Base-by-base conservation (phyloP, 2,329 filamentous ascomycete species). In the Aspergillus carbonarius region DNA sequence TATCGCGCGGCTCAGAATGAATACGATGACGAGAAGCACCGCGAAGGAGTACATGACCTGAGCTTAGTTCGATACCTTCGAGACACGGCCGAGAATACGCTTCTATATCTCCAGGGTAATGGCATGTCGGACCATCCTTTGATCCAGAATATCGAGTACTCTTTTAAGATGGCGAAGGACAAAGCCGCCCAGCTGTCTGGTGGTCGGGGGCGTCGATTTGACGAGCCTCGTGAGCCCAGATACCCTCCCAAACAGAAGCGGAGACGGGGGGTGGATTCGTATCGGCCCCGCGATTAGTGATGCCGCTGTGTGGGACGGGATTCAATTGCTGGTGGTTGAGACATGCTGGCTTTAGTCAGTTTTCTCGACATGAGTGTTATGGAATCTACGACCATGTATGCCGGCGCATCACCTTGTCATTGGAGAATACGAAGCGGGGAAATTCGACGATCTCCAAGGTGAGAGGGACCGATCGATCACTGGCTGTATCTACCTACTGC, bases 71-170 rank as follows among this genome's bases (percentile, higher is more conserved):
- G 73, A 50, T 79, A 78, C 51, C 72, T 80, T 25, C 74, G 77
- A 3, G 77, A 79, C 62, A 78, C 75, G 1, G 75, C 76, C 5
- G 77, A 79, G 57, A 79, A 79, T 54, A 66, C 71, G 1, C 65
- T 78, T 15, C 64, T 67, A 13, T 76, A 75, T 48, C 63, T 79
- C 8, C 59, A 64, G 25, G 54, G 66, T 9, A 64, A 67, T 20
- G 64, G 62, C 9, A 53, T 63, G 17, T 53, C 59, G 3, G 61
- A 71, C 10, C 67, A 76, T 52, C 54, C 56, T 13, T 60, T 74
- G 55, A 55, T 75, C 12, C 58, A 69, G 0, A 74, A 77, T 42
- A 62, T 79, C 12, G 61, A 73, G 25, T 57, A 65, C 4, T 70
- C 70, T 4, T 75, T 74, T 32, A 60, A 64, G 13, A 65, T 70